Evolutionary conservation across 495 filamentous ascomycete genomes (phyloP), one percentile per base, ranked within the genome.

Genomic region (Halenospora varia): DNA sequence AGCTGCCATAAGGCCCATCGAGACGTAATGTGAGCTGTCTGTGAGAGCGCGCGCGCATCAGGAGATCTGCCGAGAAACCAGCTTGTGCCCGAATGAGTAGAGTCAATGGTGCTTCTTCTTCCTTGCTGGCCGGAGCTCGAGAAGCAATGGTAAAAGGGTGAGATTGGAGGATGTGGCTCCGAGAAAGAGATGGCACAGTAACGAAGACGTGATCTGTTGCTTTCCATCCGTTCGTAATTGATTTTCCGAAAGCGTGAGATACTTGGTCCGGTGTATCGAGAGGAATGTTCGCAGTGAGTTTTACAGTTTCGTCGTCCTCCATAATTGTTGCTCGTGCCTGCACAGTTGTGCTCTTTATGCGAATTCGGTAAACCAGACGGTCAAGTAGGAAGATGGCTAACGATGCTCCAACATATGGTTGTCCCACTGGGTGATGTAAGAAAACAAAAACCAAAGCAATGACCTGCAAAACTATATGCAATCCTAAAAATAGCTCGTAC

Each of bases 131-230:
- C 4, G 76, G 70, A 11, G 75, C 72, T 2, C 75, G 72, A 3
- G 82, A 84, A 29, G 81, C 76, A 52, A 87, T 82, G 2, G 81
- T 84, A 60, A 86, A 86, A 0, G 82, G 84, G 59, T 87, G 84
- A 1, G 77, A 70, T 73, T 83, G 69, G 57, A 81, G 40, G 40
- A 70, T 59, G 66, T 80, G 72, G 59, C 68, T 72, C 23, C 59
- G 47, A 1, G 73, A 72, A 2, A 85, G 67, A 0, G 66, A 64
- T 0, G 82, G 83, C 0, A 86, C 68, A 10, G 77, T 75, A 26
- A 86, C 56, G 63, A 86, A 85, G 49, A 81, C 73, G 62, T 86
- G 84, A 48, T 84, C 79, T 3, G 80, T 79, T 3, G 81, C 65
- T 25, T 66, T 61, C 81, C 83, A 86, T 24, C 82, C 82, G 29